A percentile compares a stretch with the other conserved stretches of the same genome.
Conservation (phyloP, 495 filamentous ascomycete genomes). For the Aspergillus bertholletiae region DNA sequence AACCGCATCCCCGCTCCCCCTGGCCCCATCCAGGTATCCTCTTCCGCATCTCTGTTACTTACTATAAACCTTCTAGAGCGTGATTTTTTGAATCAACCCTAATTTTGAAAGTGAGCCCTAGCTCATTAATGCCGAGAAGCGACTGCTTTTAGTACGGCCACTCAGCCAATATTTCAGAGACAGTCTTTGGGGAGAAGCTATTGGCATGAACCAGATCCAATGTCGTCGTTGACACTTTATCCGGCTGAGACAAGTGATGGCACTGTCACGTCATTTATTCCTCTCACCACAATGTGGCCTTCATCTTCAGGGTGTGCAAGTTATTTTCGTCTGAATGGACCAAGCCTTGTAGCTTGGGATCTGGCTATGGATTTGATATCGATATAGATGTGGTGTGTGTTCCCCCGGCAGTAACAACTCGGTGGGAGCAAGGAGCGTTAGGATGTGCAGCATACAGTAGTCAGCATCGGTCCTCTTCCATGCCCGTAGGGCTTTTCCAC, state of each 20-base stretch:
- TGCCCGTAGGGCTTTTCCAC: constrained; percentile 6
- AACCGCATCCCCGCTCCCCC: no score
- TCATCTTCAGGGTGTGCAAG: constrained; percentile 2
- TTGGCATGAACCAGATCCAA: no score
- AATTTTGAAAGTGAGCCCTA: no score
- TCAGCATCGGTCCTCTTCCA: constrained; percentile 4
- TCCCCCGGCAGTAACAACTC: constrained; percentile 7
- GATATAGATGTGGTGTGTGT: constrained; percentile 2
- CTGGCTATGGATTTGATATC: constrained; percentile 5
- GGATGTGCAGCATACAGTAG: not conserved
- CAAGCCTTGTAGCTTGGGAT: constrained; percentile 4
- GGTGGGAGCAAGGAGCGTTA: constrained; percentile 8
- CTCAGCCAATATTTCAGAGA: no score
- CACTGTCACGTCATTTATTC: constrained; percentile 1
- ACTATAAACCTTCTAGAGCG: no score
- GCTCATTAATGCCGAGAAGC: no score
- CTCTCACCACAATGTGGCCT: constrained; percentile 1
- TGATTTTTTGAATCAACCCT: no score
- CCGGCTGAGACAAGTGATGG: not conserved
- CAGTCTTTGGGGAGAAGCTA: no score
- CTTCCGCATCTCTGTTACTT: no score
- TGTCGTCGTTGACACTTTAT: not conserved
- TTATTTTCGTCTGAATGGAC: not conserved
- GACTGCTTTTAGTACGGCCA: no score
- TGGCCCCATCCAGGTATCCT: no score